Conservation (phyloP, 352 stramenopile species). For the Sclerospora graminicola region DNA sequence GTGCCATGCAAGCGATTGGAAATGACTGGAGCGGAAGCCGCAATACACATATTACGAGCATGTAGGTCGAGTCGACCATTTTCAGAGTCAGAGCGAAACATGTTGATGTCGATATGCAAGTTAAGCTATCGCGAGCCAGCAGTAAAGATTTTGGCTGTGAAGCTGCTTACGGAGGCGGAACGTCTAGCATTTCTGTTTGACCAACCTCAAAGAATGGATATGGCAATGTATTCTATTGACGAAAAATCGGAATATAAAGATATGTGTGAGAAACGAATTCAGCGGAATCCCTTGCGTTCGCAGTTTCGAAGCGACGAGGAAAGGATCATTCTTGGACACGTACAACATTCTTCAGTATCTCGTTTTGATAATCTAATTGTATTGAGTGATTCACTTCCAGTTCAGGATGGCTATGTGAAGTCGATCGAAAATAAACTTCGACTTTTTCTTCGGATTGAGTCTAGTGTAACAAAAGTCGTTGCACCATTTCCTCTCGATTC, state of each 20-base stretch:
- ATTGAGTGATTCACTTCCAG: conserved; percentile 2
- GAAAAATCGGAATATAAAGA: conserved; percentile 15
- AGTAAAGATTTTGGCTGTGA: conserved; percentile 21
- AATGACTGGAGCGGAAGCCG: too few species aligned
- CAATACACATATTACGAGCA: conserved; percentile 27
- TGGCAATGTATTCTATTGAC: conserved; percentile 2
- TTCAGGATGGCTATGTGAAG: conserved; percentile 12
- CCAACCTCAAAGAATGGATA: neutral
- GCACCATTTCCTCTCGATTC: too few species aligned
- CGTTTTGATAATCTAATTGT: neutral
- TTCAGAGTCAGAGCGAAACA: conserved; percentile 12
- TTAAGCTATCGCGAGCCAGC: conserved; percentile 28
- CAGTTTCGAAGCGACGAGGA: conserved; percentile 19
- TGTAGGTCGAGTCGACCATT: conserved; percentile 27
- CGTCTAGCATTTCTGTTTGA: conserved; percentile 31
- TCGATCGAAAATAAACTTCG: conserved; percentile 11
- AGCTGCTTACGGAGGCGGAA: too few species aligned
- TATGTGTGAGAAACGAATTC: conserved; percentile 7
- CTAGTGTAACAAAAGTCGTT: neutral
- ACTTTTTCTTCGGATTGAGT: conserved; percentile 6
- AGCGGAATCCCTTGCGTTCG: too few species aligned
- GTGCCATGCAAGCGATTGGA: too few species aligned
- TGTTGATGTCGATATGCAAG: conserved; percentile 13
- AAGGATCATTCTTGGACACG: conserved; percentile 3
- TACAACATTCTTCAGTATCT: too few species aligned